Conservation (phyloP, 208 protist genomes). For the Trypanosoma caninum region DNA sequence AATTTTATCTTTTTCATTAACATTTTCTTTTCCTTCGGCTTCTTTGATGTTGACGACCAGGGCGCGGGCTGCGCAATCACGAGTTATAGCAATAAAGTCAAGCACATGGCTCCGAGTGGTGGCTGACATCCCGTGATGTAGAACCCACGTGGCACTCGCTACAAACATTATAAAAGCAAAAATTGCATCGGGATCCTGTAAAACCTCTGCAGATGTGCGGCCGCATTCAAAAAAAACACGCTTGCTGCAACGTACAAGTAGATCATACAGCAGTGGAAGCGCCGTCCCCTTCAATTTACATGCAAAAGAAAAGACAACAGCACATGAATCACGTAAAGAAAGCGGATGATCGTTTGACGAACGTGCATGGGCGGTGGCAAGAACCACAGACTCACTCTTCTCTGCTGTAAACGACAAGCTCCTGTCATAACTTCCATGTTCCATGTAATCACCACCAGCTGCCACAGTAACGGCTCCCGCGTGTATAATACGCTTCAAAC, state of each 20-base stretch:
- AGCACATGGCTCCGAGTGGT: not conserved
- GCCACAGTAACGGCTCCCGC: constrained; percentile 7
- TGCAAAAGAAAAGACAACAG: constrained; percentile 22
- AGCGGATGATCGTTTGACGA: constrained; percentile 14
- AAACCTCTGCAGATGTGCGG: not conserved
- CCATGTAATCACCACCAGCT: not conserved
- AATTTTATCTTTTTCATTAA: not conserved
- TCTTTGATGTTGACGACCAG: not conserved
- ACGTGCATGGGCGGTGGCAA: constrained; percentile 13
- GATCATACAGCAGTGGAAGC: constrained; percentile 25
- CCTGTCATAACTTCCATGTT: not conserved
- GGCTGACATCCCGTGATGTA: not conserved
- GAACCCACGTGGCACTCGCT: constrained; percentile 6
- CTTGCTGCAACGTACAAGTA: constrained; percentile 21
- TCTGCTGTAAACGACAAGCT: not conserved
- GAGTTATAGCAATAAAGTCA: constrained; percentile 12
- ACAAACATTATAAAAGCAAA: constrained; percentile 23
- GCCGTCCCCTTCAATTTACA: constrained; percentile 15
- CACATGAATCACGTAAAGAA: constrained; percentile 20
- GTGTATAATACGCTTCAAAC: constrained; percentile 26
- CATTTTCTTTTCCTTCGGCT: not conserved
- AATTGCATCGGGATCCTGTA: not conserved
- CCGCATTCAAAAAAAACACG: not conserved
- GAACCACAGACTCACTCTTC: not conserved
- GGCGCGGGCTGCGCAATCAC: not conserved